Evolutionary conservation across 78 protist genomes (phyloP).

Genomic region (Neovahlkampfia damariscottae): DNA sequence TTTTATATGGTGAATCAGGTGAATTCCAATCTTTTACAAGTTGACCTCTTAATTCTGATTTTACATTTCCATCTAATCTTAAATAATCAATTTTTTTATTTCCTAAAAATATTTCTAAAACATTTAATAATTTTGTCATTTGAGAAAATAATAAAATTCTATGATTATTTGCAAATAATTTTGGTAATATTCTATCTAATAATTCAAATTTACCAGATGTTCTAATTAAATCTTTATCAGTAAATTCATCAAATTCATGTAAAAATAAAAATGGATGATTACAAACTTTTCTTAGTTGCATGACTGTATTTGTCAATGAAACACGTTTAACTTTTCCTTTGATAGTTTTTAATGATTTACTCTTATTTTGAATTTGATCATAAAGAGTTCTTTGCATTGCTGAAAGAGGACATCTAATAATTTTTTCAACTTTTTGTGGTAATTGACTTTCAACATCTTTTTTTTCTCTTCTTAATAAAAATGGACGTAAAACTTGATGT

Average conservation of each 20-base stretch:
- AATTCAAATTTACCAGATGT: constrained; percentile 37
- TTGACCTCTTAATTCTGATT: not conserved
- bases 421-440: constrained; percentile 20
- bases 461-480: constrained; percentile 17
- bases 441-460: not conserved
- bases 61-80: constrained; percentile 9
- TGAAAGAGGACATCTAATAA: constrained; percentile 20
- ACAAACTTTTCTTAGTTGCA: constrained; percentile 20
- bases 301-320: not conserved
- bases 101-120: constrained; percentile 53
- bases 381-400: constrained; percentile 1
- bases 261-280: constrained; percentile 28
- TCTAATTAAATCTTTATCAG: constrained; percentile 12
- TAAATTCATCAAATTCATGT: constrained; percentile 20
- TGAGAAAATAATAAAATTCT: constrained; percentile 83
- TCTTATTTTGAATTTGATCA: not conserved
- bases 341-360: not conserved
- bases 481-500: not conserved
- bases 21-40: not conserved
- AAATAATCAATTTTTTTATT: not conserved
- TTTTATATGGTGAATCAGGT: not conserved
- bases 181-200: constrained; percentile 75
- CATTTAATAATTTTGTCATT: constrained; percentile 74
- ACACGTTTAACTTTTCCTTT: not conserved
- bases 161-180: constrained; percentile 50